Conservation (phyloP, 495 filamentous ascomycete species). For the Xylaria palmicola region DNA sequence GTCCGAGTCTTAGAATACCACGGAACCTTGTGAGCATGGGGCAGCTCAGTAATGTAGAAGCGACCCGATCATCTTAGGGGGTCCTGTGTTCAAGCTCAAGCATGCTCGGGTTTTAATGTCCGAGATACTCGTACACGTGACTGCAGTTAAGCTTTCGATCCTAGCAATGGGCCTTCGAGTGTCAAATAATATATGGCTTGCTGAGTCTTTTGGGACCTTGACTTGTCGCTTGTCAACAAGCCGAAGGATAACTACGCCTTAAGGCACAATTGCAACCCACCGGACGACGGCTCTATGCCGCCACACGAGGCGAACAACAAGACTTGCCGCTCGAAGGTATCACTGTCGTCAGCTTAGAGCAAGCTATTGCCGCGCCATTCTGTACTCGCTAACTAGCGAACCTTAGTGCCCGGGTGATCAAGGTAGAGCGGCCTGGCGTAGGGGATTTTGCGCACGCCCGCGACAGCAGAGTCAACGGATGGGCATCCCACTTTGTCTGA, state of each 20-base stretch:
- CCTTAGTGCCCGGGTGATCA: constrained; percentile 53
- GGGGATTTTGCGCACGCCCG: constrained; percentile 54
- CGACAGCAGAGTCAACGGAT: constrained; percentile 47
- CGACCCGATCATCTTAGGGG: no score
- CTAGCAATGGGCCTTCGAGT: no score
- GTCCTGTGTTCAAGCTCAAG: no score
- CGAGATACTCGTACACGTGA: no score
- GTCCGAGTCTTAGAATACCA: not conserved
- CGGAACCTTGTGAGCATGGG: no score
- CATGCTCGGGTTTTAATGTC: no score
- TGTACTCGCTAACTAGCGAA: constrained; percentile 54
- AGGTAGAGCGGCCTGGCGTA: constrained; percentile 48
- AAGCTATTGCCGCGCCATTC: constrained; percentile 54
- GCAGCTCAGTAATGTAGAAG: no score
- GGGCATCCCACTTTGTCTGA: constrained; percentile 54
- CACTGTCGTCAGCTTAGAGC: constrained; percentile 52
- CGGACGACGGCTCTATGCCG: not conserved
- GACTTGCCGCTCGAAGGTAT: constrained; percentile 44
- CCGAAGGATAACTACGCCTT: no score
- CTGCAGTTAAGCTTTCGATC: no score
- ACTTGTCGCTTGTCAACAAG: no score
- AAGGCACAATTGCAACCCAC: not conserved
- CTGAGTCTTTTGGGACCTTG: not conserved
- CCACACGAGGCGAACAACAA: constrained; percentile 28
- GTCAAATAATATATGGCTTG: not conserved